These are phyloP conservation scores for Chaetomium cochliodes DNA, from an alignment of 495 filamentous ascomycete genomes.

Conservation along the genomic window DNA sequence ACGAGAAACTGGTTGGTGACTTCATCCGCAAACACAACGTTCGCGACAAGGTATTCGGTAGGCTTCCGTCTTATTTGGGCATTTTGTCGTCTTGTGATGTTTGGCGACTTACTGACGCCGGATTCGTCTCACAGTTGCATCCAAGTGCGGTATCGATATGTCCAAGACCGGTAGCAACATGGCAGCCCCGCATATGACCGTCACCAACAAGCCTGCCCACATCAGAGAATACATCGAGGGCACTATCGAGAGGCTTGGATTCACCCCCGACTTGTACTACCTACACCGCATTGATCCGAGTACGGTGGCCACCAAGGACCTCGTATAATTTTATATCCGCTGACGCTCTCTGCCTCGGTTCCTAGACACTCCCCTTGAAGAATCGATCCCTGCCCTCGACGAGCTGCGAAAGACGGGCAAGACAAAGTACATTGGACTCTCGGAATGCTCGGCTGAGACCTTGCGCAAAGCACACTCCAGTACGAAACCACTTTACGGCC, in stretches of 20 bases:
- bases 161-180: neutral
- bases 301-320: neutral
- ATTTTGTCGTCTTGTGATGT: neutral
- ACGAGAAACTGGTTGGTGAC: constrained; percentile 5
- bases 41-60: constrained; percentile 7
- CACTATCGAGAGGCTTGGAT: constrained; percentile 6
- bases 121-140: constrained; percentile 2
- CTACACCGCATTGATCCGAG: constrained; percentile 21
- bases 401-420: constrained; percentile 48
- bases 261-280: constrained; percentile 40
- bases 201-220: constrained; percentile 1
- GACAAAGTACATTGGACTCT: constrained; percentile 50
- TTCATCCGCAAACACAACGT: constrained; percentile 5
- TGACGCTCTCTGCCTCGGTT: neutral
- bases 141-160: neutral
- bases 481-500: constrained; percentile 14
- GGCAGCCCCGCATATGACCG: neutral
- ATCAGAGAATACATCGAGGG: constrained; percentile 8
- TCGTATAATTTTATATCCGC: neutral
- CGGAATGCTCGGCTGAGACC: constrained; percentile 42
- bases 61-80: neutral
- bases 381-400: constrained; percentile 49
- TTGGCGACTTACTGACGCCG: neutral
- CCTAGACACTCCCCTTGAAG: constrained; percentile 45
- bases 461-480: constrained; percentile 49